phyloP scores from a whole-genome alignment of 1,284 basidiomycete genomes.

The Sanghuangporus baumii region DNA sequence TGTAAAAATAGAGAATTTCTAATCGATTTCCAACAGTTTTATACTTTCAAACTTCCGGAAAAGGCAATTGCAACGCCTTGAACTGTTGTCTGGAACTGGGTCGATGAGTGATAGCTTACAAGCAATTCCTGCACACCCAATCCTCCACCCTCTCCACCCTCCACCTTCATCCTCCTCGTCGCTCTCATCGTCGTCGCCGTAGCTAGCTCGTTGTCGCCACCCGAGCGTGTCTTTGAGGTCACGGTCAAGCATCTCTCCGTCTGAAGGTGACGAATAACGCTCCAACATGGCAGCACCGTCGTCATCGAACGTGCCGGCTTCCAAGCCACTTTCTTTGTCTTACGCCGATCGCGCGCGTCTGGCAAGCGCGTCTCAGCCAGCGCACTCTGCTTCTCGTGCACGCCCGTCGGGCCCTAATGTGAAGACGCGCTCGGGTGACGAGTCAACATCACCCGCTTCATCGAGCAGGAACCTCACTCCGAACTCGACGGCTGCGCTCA shows the following conservation, averaged over 20 bases:
- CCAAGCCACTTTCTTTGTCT: slow-evolving; percentile 38
- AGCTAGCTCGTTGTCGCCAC: not conserved
- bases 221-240: not conserved
- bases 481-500: slow-evolving; percentile 5
- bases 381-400: slow-evolving; percentile 4
- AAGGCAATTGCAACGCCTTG: too few species aligned
- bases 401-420: slow-evolving; percentile 18
- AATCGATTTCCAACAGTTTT: too few species aligned
- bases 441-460: slow-evolving; percentile 21
- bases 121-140: not conserved
- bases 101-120: not conserved
- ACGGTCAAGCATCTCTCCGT: not conserved
- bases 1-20: not conserved
- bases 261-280: not conserved
- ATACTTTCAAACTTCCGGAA: too few species aligned
- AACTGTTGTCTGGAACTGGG: not conserved
- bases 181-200: not conserved
- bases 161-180: slow-evolving; percentile 3
- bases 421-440: slow-evolving; percentile 10
- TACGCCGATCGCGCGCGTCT: slow-evolving; percentile 60
- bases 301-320: slow-evolving; percentile 4
- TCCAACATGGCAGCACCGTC: slow-evolving; percentile 10
- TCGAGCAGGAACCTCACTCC: slow-evolving; percentile 13
- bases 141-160: not conserved
- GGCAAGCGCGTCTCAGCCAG: slow-evolving; percentile 22